Base-by-base conservation (phyloP, 345 rosid species). In the Pugionium cornutum region DNA sequence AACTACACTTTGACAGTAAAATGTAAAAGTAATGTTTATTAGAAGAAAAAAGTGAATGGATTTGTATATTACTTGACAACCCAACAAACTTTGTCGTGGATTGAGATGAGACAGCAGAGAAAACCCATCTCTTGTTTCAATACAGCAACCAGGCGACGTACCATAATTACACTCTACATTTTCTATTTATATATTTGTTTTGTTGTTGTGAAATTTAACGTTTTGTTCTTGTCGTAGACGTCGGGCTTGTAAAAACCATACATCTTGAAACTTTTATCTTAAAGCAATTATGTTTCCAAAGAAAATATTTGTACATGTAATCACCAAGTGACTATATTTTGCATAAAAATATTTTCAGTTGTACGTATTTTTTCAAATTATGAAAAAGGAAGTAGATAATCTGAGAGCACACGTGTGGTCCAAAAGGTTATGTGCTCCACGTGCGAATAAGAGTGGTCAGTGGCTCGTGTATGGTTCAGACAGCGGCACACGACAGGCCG, bases 61-160 rank as follows among this genome's bases (percentile, higher is more conserved):
- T 35, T 30, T 62, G 44, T 55, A 57, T 11, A 57, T 58, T 58
- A 65, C 54, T 58, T 72, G 76, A 72, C 71, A 65, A 58, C 66
- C 76, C 71, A 65, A 58, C 76, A 72, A 65, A 58, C 44, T 65
- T 72, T 72, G 67, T 65, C 71, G 71, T 65, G 62, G 36, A 44
- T 18, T 43, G 71, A 58, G 50, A 65, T 34, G 71, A 51, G 71
- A 72, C 76, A 65, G 66, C 71, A 64, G 66, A 65, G 42, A 65
- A 65, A 72, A 2, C 50, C 76, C 76, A 66, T 73, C 62, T 58
- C 76, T 58, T 59, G 72, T 66, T 72, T 66, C 62, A 37, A 36
- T 34, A 64, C 66, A 57, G 34, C 76, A 64, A 72, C 68, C 43
- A 39, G 33, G 44, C 45, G 52, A 71, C 11, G 53, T 59, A 66